Percentiles rank a stretch among this genome's conserved stretches.
Conservation (phyloP, 2,329 filamentous ascomycete species). For the Claviceps arundinis region DNA sequence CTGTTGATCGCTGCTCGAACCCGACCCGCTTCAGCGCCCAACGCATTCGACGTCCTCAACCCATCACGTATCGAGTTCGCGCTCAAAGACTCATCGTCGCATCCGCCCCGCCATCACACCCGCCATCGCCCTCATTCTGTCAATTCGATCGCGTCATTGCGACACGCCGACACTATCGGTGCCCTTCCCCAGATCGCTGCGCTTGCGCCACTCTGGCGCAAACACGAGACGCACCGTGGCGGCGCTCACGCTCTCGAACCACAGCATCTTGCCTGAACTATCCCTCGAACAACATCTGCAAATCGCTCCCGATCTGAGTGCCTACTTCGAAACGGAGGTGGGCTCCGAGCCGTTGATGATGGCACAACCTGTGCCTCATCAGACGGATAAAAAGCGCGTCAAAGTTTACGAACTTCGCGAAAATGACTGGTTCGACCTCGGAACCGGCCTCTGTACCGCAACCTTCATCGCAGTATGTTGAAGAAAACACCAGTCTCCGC, state of each 20-base stretch:
- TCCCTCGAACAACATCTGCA: conserved; percentile 49
- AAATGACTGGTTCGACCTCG: conserved; percentile 98
- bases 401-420: conserved; percentile 98
- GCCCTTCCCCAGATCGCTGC: neutral
- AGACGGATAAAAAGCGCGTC: conserved; percentile 63
- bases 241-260: conserved; percentile 42
- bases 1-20: conserved; percentile 1
- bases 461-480: conserved; percentile 55
- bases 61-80: conserved; percentile 8
- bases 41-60: neutral
- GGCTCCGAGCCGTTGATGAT: conserved; percentile 53
- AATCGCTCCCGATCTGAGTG: conserved; percentile 38
- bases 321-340: conserved; percentile 37
- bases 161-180: neutral
- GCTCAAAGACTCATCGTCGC: neutral
- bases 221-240: conserved; percentile 32
- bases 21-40: conserved; percentile 7
- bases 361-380: conserved; percentile 59
- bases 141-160: neutral
- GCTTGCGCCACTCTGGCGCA: conserved; percentile 14
- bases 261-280: conserved; percentile 37
- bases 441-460: conserved; percentile 88
- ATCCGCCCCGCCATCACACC: neutral
- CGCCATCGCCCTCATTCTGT: neutral
- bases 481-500: neutral